Evolutionary conservation across 768 basidiomycete species (phyloP).

Genomic region (Mycena crocata): DNA sequence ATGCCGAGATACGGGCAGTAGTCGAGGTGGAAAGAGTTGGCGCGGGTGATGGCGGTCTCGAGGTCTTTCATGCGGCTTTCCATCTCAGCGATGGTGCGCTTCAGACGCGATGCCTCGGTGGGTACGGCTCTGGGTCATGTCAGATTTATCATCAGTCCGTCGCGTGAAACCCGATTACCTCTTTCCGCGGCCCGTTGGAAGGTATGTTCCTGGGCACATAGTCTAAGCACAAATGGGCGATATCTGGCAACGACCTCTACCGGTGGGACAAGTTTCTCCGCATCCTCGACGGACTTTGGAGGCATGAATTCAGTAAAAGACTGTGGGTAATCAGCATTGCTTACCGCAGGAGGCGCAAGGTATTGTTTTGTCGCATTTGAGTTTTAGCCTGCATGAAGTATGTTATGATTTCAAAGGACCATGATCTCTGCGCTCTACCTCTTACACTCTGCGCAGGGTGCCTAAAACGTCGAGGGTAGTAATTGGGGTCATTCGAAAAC

Average conservation of each 20-base stretch:
- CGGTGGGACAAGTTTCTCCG: constrained; percentile 12
- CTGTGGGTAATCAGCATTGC: not conserved
- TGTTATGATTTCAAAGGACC: no score
- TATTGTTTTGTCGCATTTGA: constrained; percentile 21
- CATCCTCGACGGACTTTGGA: constrained; percentile 18
- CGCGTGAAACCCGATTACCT: not conserved
- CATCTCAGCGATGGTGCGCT: not conserved
- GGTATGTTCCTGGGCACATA: constrained; percentile 7
- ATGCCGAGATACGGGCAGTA: constrained; percentile 9
- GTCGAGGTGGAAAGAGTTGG: constrained; percentile 1
- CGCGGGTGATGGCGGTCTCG: constrained; percentile 2
- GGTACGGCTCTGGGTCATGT: constrained; percentile 9
- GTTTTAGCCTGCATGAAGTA: constrained; percentile 16
- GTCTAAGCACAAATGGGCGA: not conserved
- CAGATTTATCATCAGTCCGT: not conserved
- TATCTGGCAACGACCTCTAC: not conserved
- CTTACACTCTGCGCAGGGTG: constrained; percentile 1
- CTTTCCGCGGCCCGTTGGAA: constrained; percentile 18
- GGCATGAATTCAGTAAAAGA: no score
- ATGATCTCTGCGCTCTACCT: not conserved
- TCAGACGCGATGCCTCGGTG: constrained; percentile 8
- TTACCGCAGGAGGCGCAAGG: constrained; percentile 24
- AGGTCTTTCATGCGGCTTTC: constrained; percentile 11
- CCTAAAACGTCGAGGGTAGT: not conserved
- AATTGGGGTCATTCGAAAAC: not conserved